Conservation (phyloP, 345 rosid genomes). For the Ceriops zippeliana region DNA sequence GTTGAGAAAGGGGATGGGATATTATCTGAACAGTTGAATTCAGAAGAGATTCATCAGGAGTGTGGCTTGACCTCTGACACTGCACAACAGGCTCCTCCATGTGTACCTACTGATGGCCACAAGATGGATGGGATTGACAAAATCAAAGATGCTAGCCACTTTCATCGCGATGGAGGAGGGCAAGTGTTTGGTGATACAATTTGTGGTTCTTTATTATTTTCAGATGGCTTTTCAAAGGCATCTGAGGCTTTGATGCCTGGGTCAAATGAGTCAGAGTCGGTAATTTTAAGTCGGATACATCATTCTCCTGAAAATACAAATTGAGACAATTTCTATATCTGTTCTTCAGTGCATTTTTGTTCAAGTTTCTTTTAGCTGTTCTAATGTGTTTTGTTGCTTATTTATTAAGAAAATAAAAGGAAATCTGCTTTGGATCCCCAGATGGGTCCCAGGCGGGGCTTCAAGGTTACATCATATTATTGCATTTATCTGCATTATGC, state of each 20-base stretch:
- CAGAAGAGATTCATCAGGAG: slow-evolving; percentile 18
- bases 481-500: background rate
- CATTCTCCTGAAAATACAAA: slow-evolving; percentile 95
- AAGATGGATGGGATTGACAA: slow-evolving; percentile 8
- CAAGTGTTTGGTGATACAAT: slow-evolving; percentile 25
- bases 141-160: slow-evolving; percentile 17
- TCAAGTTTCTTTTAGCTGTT: slow-evolving; percentile 15
- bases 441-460: background rate
- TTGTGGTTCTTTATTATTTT: slow-evolving; percentile 35
- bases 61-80: background rate
- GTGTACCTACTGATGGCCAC: slow-evolving; percentile 13
- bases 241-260: slow-evolving; percentile 47
- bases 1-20: slow-evolving; percentile 28
- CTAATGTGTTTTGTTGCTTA: slow-evolving; percentile 19
- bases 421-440: slow-evolving; percentile 24
- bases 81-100: slow-evolving; percentile 12
- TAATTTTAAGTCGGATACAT: slow-evolving; percentile 93
- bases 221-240: slow-evolving; percentile 39
- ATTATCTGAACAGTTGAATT: slow-evolving; percentile 19
- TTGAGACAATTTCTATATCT: slow-evolving; percentile 68
- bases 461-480: background rate
- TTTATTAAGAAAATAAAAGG: slow-evolving; percentile 40
- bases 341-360: slow-evolving; percentile 33
- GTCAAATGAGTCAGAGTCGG: slow-evolving; percentile 68
- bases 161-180: slow-evolving; percentile 19